Base-by-base conservation (phyloP, 2,329 filamentous ascomycete species). In the Botrytis squamosa region DNA sequence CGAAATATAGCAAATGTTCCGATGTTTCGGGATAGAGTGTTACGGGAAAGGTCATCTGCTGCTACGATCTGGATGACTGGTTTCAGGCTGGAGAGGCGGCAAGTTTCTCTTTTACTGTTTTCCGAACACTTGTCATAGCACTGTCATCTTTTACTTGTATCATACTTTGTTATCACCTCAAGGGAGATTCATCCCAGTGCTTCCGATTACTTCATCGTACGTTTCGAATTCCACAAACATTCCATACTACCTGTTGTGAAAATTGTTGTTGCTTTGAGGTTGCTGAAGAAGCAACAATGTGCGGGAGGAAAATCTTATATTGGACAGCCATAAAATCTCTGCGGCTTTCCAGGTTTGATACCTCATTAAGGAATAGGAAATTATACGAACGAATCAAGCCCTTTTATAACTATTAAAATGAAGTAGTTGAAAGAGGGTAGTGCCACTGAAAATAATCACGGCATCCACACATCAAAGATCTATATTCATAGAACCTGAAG, bases 21-120 rank as follows among this genome's bases (percentile, higher is more conserved):
- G 7, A 57, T 57, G 14, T 57, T 0, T 9, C n/a, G 0, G 14
- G n/a, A 57, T 14, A 18, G 3, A 29, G 0, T 29, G n/a, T 57
- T 18, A 7, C 0, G 6, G 52, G 1, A 9, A 57, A 57, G 52
- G 29, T 1, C 1, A 0, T 2, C 52, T 57, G n/a, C 0, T 3
- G n/a, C 3, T 9, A 1, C 3, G n/a, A 29, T 18, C 0, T 57
- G 6, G 14, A 29, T 29, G 0, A 29, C 14, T 57, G n/a, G 7
- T 18, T 0, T 29, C 3, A 33, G 14, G 14, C 8, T 57, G n/a
- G n/a, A 20, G 42, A 20, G 42, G 6, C 0, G 18, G 0, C 1
- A 44, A 44, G 0, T 3, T 44, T 0, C 42, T 44, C 42, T 20
- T 20, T 44, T 44, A 7, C 16, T 44, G 18, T 44, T 5, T 5